A percentile compares a stretch with the other conserved stretches of the same genome.
phyloP scores from a whole-genome alignment of 1,284 basidiomycete genomes.

The Fistulinella cinereoalba region DNA sequence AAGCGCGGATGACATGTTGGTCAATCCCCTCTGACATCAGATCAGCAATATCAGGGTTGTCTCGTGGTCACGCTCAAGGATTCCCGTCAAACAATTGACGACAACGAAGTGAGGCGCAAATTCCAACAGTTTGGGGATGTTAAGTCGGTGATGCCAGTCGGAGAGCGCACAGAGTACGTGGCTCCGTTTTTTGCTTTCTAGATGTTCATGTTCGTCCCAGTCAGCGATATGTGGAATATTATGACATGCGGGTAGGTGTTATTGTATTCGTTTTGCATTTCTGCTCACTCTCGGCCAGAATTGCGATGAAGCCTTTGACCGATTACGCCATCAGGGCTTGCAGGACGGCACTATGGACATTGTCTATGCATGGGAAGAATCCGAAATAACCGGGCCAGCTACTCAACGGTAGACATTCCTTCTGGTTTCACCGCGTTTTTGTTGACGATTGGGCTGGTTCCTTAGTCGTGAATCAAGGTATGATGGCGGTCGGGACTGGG shows the following conservation, averaged over 20 bases:
- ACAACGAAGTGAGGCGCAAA: constrained; percentile 78
- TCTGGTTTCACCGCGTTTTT: neutral
- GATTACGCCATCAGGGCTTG: constrained; percentile 72
- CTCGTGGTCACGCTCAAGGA: constrained; percentile 76
- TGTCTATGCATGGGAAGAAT: constrained; percentile 82
- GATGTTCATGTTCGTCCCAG: constrained; percentile 38
- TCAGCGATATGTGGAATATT: constrained; percentile 85
- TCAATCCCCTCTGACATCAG: constrained; percentile 6
- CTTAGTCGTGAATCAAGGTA: constrained; percentile 30
- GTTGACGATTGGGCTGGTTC: constrained; percentile 7
- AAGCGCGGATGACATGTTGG: constrained; percentile 17
- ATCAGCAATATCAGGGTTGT: constrained; percentile 73
- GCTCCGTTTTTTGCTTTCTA: constrained; percentile 4
- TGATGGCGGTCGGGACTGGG: constrained; percentile 45
- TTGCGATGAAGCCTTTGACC: constrained; percentile 77
- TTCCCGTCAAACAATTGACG: constrained; percentile 72
- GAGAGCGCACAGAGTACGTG: constrained; percentile 69
- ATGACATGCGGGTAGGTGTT: constrained; percentile 71
- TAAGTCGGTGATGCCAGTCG: constrained; percentile 68
- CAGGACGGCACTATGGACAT: constrained; percentile 89
- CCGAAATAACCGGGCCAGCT: constrained; percentile 39
- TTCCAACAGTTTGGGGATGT: constrained; percentile 90
- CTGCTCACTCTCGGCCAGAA: constrained; percentile 44
- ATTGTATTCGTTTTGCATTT: neutral
- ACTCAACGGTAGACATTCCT: constrained; percentile 30